Evolutionary conservation across 768 basidiomycete genomes (phyloP).

Genomic region (Termitomyces sp.): DNA sequence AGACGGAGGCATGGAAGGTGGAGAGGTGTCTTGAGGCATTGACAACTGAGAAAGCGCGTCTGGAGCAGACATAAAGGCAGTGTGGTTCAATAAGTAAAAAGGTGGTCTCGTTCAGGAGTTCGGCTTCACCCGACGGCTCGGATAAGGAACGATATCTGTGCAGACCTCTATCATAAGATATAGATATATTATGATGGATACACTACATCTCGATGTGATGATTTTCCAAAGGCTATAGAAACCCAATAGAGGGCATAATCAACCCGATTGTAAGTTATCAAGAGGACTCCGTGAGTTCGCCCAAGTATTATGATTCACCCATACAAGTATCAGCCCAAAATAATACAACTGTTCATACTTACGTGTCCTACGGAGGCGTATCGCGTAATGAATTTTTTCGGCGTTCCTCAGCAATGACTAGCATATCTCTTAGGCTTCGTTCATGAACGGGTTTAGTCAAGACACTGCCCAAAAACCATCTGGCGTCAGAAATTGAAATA

Average conservation of each 20-base stretch:
- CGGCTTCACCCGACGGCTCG: slow-evolving; percentile 31
- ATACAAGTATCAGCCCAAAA: neutral
- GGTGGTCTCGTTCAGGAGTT: slow-evolving; percentile 16
- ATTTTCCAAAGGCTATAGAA: neutral
- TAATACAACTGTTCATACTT: neutral
- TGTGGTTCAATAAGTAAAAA: slow-evolving; percentile 2
- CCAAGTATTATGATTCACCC: neutral
- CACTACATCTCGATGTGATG: neutral
- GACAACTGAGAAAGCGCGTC: slow-evolving; percentile 12
- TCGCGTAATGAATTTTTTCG: slow-evolving; percentile 26
- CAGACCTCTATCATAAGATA: neutral
- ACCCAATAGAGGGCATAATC: neutral
- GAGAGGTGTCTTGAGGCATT: slow-evolving; percentile 16
- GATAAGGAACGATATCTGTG: slow-evolving; percentile 1
- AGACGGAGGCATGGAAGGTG: slow-evolving; percentile 39
- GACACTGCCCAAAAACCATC: slow-evolving; percentile 36
- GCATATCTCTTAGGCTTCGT: slow-evolving; percentile 38
- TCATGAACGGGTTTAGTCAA: slow-evolving; percentile 80
- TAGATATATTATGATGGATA: neutral
- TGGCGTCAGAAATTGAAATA: neutral
- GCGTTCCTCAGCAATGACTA: slow-evolving; percentile 40
- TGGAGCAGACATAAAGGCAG: slow-evolving; percentile 5
- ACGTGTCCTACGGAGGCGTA: slow-evolving; percentile 8
- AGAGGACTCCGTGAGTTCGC: neutral
- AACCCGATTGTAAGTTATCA: neutral